These are phyloP conservation scores for Kuraishia hungarica DNA, from an alignment of 805 yeast species.

Conservation along the genomic window DNA sequence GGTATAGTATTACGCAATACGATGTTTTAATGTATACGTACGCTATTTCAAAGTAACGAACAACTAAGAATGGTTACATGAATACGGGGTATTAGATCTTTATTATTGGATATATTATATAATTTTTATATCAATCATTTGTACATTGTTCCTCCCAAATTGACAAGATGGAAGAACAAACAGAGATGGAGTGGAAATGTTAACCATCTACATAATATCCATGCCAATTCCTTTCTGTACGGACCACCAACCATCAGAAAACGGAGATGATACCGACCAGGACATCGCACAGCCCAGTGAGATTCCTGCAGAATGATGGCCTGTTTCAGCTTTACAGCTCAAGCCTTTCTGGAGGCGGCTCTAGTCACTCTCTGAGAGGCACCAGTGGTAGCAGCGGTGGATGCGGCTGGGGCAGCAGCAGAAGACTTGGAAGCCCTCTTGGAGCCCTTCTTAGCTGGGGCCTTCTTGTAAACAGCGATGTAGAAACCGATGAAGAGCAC, in stretches of 20 bases:
- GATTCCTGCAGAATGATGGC: not conserved
- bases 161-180: not conserved
- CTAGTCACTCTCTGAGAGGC: not conserved
- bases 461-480: conserved; percentile 70
- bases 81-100: not conserved
- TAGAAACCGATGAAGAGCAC: conserved; percentile 89
- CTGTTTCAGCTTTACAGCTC: not conserved
- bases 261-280: too few relatives aligned
- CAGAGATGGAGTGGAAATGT: not conserved
- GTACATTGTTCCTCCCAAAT: not conserved
- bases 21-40: not conserved
- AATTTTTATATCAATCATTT: not conserved
- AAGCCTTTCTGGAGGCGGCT: conserved; percentile 1
- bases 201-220: not conserved
- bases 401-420: conserved; percentile 7
- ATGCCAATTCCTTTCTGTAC: not conserved
- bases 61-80: too few relatives aligned
- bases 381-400: conserved; percentile 8
- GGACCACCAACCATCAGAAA: not conserved
- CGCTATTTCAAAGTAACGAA: too few relatives aligned
- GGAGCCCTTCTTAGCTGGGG: conserved; percentile 21
- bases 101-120: not conserved
- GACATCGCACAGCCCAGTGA: too few relatives aligned
- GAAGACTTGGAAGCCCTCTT: conserved; percentile 7
- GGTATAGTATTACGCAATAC: not conserved